Evolutionary conservation across 2,329 filamentous ascomycete species (phyloP), one percentile per base, ranked within the genome.

Genomic region (Fusarium hostae): DNA sequence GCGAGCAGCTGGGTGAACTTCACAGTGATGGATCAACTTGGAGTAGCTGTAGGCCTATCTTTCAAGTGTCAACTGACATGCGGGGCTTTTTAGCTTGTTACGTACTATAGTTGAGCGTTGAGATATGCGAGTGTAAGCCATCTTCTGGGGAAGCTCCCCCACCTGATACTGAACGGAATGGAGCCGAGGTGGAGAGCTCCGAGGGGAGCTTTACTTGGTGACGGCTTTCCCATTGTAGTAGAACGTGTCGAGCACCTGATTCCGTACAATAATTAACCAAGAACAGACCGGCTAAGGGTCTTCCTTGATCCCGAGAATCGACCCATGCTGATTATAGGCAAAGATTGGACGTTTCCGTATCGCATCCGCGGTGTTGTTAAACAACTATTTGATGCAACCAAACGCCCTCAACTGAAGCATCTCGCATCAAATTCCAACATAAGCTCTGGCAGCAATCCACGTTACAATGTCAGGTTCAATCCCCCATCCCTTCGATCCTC

Each of bases 401-500:
- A 28, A 43, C 15, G 3, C 35, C 35, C 20, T 24, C 26, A 5
- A 30, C 18, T 22, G 18, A 39, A 52, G 9, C 22, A 26, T 11
- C 15, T 41, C 2, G 10, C 20, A 30, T 20, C 26, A 43, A 22
- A 6, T 18, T 34, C 15, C 15, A 18, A 5, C 11, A 26, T 1
- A 37, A 4, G 3, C 20, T 28, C 22, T 16, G 5, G 22, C 10
- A 39, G 6, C 32, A 39, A 12, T 12, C 13, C 12, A 16, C 32
- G 3, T 18, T 9, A 8, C 11, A 18, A 54, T 54, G 51, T 30
- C 35, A 30, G 15, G 35, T n/a, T 13, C 51, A 32, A 24, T 54
- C 20, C 35, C 35, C n/a, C 76, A 78, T 22, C 76, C 76, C 16
- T 78, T 78, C 56, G 76, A 78, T 40, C 76, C 76, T 39, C 75